Evolutionary conservation across 306 rosid genomes (phyloP).

Genomic region (Hippophae rhamnoides): DNA sequence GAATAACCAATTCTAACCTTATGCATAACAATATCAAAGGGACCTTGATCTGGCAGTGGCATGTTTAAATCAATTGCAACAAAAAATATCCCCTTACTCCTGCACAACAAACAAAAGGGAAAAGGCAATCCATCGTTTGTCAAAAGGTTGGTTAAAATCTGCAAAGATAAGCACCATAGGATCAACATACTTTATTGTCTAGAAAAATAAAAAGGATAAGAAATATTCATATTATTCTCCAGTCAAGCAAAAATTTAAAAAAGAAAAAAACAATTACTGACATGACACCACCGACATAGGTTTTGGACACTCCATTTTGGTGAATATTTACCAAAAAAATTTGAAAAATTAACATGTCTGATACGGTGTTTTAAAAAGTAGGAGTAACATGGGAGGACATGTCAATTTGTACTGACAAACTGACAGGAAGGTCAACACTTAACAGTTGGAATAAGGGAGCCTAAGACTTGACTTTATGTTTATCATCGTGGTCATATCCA

Average conservation of each 20-base stretch:
- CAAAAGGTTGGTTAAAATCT: background rate
- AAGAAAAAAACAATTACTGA: too few relatives aligned
- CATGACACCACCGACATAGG: background rate
- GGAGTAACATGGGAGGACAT: background rate
- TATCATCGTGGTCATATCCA: constrained; percentile 6
- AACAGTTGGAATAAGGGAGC: background rate
- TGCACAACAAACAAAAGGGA: constrained; percentile 18
- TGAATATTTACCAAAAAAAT: too few relatives aligned
- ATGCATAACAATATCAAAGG: constrained; percentile 26
- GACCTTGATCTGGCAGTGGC: too few relatives aligned
- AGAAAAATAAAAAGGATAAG: too few relatives aligned
- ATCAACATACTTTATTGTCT: background rate
- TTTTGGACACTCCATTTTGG: too few relatives aligned
- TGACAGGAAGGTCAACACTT: background rate
- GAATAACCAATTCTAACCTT: constrained; percentile 43
- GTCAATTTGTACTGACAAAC: background rate
- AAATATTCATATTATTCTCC: too few relatives aligned
- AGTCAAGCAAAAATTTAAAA: too few relatives aligned
- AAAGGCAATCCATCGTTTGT: background rate
- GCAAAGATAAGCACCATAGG: background rate
- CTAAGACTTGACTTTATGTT: constrained; percentile 18
- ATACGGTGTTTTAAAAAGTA: too few relatives aligned
- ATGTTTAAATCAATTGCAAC: too few relatives aligned
- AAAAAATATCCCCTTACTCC: constrained; percentile 47
- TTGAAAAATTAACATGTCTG: too few relatives aligned